These are phyloP conservation scores for Fusarium succisae DNA, from an alignment of 2,329 filamentous ascomycete genomes.

Conservation along the genomic window DNA sequence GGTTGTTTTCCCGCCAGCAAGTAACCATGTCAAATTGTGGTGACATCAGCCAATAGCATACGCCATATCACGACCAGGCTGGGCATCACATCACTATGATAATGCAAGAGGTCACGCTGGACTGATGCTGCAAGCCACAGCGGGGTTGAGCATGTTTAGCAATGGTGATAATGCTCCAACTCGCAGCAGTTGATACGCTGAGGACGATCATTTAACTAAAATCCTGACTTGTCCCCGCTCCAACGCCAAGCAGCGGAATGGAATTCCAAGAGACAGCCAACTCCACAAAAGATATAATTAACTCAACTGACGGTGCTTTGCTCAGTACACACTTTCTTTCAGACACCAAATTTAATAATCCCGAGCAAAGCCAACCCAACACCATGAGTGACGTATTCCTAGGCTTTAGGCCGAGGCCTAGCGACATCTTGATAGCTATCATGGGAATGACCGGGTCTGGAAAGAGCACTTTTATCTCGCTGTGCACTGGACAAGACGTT, in stretches of 20 bases:
- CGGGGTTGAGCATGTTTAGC: not conserved
- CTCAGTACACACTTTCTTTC: not conserved
- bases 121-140: not conserved
- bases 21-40: not conserved
- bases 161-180: not conserved
- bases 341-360: not conserved
- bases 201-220: not conserved
- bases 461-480: constrained; percentile 11
- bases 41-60: not conserved
- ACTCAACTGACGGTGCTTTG: not conserved
- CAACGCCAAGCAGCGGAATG: not conserved
- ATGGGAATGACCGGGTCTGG: constrained; percentile 22
- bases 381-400: not conserved
- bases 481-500: not conserved
- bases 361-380: no score
- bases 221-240: not conserved
- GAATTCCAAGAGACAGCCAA: not conserved
- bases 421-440: constrained; percentile 2
- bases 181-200: not conserved
- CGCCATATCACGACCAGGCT: not conserved
- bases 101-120: not conserved
- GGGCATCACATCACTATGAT: not conserved
- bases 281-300: no score
- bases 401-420: not conserved
- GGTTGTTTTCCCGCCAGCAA: not conserved